Evolutionary conservation across 2,329 filamentous ascomycete species (phyloP), one percentile per base, ranked within the genome.

Genomic region (Sporothrix mexicana): DNA sequence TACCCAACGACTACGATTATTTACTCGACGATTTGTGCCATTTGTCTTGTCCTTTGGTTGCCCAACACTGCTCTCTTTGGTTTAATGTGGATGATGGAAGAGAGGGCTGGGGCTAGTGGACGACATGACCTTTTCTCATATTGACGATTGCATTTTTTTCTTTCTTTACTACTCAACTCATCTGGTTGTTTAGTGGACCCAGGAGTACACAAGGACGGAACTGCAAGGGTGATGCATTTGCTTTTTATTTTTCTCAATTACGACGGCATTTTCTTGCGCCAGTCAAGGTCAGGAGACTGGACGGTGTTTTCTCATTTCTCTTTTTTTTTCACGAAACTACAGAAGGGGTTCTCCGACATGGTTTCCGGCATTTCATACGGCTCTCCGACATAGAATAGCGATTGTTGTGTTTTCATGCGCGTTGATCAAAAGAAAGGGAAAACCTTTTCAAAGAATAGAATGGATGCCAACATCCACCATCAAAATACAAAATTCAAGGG

Each of bases 401-500:
- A 59, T 15, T 47, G 51, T 59, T 49, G 17, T 68, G 41, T 61
- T 51, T 70, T 36, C 17, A 8, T 55, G 47, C 61, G 59, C 53
- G 45, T 55, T 45, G 47, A 64, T 71, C 59, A 71, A 20, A 64
- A 17, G 23, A 61, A 15, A 45, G 64, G 4, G 30, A 51, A 53
- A 47, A 43, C 51, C 23, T 47, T 25, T 55, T 25, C 20, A 49
- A 68, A 72, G 62, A 72, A 68, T 67, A 67, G 36, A 59, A 67
- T 67, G 70, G 62, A 57, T 67, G 61, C 25, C 70, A 68, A 72
- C 36, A 72, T 72, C 49, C 61, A 68, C 51, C n/a, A 45, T 43
- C 25, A 23, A 51, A 72, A 47, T 70, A 67, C 17, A 43, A 72
- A 17, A 71, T 25, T 36, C 30, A 36, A 36, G n/a, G n/a, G n/a